Conservation (phyloP, 2,329 filamentous ascomycete genomes). For the Colletotrichum destructivum region DNA sequence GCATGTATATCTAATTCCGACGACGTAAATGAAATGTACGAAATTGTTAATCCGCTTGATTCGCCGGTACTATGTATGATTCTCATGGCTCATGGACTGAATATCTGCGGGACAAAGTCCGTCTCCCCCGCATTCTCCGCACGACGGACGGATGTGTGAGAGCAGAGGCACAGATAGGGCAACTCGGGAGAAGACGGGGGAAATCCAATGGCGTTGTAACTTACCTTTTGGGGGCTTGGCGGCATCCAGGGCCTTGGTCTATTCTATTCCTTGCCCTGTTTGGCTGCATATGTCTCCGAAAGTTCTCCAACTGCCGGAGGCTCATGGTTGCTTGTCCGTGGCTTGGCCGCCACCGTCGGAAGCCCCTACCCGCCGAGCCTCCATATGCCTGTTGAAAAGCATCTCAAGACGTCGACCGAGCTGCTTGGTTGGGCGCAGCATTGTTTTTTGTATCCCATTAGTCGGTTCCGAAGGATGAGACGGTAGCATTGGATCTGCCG, state of each 20-base stretch:
- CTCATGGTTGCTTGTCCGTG: not conserved
- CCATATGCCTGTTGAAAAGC: not conserved
- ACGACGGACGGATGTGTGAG: not conserved
- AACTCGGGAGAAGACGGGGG: constrained; percentile 17
- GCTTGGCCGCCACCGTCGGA: no score
- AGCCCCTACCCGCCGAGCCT: no score
- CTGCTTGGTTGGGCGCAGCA: not conserved
- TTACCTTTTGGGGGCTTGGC: not conserved
- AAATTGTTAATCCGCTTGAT: constrained; percentile 13
- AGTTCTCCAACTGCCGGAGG: constrained; percentile 12
- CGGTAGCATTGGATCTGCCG: not conserved
- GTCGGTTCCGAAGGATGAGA: not conserved
- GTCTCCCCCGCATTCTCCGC: constrained; percentile 28
- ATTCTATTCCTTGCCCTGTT: not conserved
- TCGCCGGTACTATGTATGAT: no score
- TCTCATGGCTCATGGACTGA: no score
- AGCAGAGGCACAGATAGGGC: not conserved
- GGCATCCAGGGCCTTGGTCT: not conserved
- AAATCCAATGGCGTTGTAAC: not conserved
- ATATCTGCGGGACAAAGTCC: constrained; percentile 12
- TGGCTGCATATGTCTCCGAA: constrained; percentile 20
- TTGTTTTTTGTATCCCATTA: not conserved
- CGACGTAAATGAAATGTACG: constrained; percentile 35
- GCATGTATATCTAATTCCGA: constrained; percentile 36
- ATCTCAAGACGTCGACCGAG: not conserved